phyloP scores from a whole-genome alignment of 1,284 basidiomycete species.

The Bjerkandera adusta region DNA sequence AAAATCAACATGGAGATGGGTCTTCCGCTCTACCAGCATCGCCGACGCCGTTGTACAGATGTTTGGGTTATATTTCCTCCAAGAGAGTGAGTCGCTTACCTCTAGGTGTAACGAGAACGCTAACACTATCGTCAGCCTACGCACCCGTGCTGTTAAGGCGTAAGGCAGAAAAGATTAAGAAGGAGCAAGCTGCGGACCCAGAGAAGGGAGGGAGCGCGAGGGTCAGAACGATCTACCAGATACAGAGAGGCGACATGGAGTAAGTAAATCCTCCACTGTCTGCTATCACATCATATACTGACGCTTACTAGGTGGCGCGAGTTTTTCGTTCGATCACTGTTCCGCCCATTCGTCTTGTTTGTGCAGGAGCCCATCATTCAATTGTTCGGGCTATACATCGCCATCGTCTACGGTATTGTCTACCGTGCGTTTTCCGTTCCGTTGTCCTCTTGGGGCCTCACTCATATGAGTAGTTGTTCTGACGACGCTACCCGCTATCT shows the following conservation, averaged over 20 bases:
- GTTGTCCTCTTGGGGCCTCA: background rate
- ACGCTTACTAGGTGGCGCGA: conserved; percentile 35
- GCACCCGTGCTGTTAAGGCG: conserved; percentile 59
- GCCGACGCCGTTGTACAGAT: conserved; percentile 48
- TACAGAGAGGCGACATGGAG: conserved; percentile 39
- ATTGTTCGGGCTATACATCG: conserved; percentile 44
- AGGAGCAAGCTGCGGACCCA: conserved; percentile 34
- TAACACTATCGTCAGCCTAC: conserved; percentile 41
- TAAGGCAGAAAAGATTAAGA: conserved; percentile 53
- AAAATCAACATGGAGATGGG: conserved; percentile 64
- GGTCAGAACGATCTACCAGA: conserved; percentile 43
- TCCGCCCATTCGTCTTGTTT: conserved; percentile 49
- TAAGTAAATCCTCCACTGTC: conserved; percentile 10
- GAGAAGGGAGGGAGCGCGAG: conserved; percentile 38
- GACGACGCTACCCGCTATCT: conserved; percentile 64
- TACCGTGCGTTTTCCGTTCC: conserved; percentile 40
- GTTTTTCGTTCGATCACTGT: conserved; percentile 39
- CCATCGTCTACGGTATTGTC: conserved; percentile 48
- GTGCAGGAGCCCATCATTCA: conserved; percentile 46
- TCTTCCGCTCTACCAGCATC: conserved; percentile 65
- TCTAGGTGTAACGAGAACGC: background rate
- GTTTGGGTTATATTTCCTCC: conserved; percentile 54
- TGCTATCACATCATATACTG: background rate
- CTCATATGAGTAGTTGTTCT: conserved; percentile 45
- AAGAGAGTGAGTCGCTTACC: conserved; percentile 51